Evolutionary conservation across 2,329 filamentous ascomycete genomes (phyloP).

Genomic region (Grosmannia serpens): DNA sequence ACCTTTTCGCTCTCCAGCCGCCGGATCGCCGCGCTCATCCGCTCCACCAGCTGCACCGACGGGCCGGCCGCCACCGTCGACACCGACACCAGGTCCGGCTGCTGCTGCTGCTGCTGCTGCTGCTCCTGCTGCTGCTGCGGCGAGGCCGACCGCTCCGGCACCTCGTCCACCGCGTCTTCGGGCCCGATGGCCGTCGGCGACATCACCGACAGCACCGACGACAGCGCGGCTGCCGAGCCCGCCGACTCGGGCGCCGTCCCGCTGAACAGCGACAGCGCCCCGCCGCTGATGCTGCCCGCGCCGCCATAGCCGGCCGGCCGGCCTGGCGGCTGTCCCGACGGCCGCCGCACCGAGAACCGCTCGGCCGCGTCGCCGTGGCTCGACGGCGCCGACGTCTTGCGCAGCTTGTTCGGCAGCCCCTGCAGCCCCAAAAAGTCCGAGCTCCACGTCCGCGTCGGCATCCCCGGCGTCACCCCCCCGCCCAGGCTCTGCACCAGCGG

Average conservation of each 20-base stretch:
- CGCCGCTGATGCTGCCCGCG: conserved; percentile 20
- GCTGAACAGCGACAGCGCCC: conserved; percentile 30
- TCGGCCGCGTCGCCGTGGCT: conserved; percentile 34
- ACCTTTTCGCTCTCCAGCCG: conserved; percentile 87
- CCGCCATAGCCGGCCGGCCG: conserved; percentile 26
- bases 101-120: background rate
- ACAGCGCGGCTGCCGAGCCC: background rate
- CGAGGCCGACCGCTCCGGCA: conserved; percentile 44
- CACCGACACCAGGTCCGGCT: conserved; percentile 65
- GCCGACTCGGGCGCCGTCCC: conserved; percentile 13
- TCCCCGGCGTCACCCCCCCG: conserved; percentile 13
- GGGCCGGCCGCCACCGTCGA: conserved; percentile 86
- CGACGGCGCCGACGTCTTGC: conserved; percentile 37
- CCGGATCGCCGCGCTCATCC: conserved; percentile 88
- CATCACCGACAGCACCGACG: background rate
- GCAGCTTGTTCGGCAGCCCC: conserved; percentile 27
- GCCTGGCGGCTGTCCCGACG: conserved; percentile 34
- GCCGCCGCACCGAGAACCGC: conserved; percentile 31
- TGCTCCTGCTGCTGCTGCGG: too few relatives aligned
- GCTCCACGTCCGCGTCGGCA: conserved; percentile 37
- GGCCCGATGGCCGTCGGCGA: conserved; percentile 16
- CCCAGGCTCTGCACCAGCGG: conserved; percentile 31
- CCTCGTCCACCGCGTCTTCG: conserved; percentile 37
- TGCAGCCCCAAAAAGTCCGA: conserved; percentile 40
- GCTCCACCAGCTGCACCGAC: conserved; percentile 87